Evolutionary conservation across 2,329 filamentous ascomycete species (phyloP), one percentile per base, ranked within the genome.

Genomic region (Cladophialophora immunda): DNA sequence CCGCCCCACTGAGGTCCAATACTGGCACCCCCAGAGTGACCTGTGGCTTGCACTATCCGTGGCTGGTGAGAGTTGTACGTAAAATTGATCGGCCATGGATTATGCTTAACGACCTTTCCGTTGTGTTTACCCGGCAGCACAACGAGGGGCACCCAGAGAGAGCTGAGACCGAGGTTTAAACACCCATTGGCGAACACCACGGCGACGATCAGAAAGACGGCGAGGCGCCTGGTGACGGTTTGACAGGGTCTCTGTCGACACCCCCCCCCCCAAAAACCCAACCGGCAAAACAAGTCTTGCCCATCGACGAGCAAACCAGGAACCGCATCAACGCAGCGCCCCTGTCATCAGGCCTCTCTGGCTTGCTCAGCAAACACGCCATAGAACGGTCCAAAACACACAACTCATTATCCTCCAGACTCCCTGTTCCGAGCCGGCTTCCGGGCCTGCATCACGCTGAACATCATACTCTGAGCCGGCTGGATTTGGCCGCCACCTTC

Each of bases 1-100:
- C 36, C 15, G 11, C 36, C 15, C 36, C 36, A 38, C 32, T 38
- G 1, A 38, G 1, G 9, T 38, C 41, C 7, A 7, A 22, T 22
- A 5, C 3, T 47, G 4, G 2, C 6, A 8, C n/a, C 41, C 22
- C 13, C 13, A 41, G 13, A n/a, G 13, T 34, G 32, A 8, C 4
- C 17, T 41, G 30, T 34, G 19, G 55, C 15, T 22, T 58, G 32
- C 34, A 27, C 13, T 27, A 15, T 1, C 56, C 11, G 56, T 58
- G 56, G 56, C 56, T 58, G 38, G 56, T 47, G 56, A 50, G 38
- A 50, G 38, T 50, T 55, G 55, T 41, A 58, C 55, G 55, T 41
- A 58, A 58, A 34, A 17, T 15, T 15, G 30, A 55, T 55, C 52
- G 6, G 17, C 52, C 3, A 32, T 22, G 15, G 17, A 32, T 47